Evolutionary conservation across 2,329 filamentous ascomycete genomes (phyloP), one percentile per base, ranked within the genome.

Genomic region (Aspergillus aculeatinus): DNA sequence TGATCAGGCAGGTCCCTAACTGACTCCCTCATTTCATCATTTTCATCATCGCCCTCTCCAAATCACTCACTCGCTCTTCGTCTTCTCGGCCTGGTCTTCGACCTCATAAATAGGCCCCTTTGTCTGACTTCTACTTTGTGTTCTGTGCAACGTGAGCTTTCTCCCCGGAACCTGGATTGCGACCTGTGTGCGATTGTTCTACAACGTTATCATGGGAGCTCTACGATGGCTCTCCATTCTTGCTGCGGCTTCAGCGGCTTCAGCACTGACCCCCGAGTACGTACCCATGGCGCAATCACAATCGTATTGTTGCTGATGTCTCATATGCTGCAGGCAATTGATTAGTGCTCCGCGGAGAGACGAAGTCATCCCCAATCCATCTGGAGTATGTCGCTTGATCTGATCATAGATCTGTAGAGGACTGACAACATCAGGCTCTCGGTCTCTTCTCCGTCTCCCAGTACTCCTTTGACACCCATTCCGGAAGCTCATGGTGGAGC

Each of bases 381-480:
- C 74, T 7, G 76, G 76, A 14, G 76, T 78, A 65, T 65, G 74
- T 70, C 7, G 1, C 1, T n/a, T 35, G 27, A 47, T 3, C 16
- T 9, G 3, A 16, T 48, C 9, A n/a, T 31, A 31, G 33, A 23
- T 16, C 33, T 48, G 19, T n/a, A n/a, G 9, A 12, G 14, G 29
- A 44, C 49, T 62, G 39, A 65, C 33, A 48, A 11, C 9, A n/a
- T 14, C 60, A 77, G 74, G 70, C 74, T 63, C 68, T 79, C 33
- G 81, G 80, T 1, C 62, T 83, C 48, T 83, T 81, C 56, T 72
- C 87, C 74, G 80, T 87, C 16, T 90, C 89, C 0, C 86, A 88
- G 1, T 96, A 96, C 75, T 93, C 87, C 5, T 96, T 96, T 74
- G 82, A 89, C 44, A 82, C 85, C 0, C 91, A 96, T 72, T 81